These are phyloP conservation scores for Bryoerythrophyllum caledonicum DNA, from an alignment of 225 moss, liverwort and hornwort species.

Conservation along the genomic window DNA sequence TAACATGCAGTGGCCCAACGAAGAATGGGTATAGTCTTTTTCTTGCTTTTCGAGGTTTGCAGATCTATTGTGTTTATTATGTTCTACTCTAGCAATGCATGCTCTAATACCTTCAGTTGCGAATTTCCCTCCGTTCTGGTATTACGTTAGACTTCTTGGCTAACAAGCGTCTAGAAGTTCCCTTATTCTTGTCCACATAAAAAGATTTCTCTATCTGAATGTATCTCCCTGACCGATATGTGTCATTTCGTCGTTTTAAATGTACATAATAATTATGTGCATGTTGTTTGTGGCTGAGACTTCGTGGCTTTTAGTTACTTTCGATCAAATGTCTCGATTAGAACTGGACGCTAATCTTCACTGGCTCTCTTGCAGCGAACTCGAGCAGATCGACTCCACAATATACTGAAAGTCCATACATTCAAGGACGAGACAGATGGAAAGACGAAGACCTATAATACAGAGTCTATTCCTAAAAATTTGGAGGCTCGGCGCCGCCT, in stretches of 20 bases:
- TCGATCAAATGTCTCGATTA: not conserved
- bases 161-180: not conserved
- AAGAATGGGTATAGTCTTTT: conserved; percentile 40
- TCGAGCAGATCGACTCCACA: conserved; percentile 72
- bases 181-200: not conserved
- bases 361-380: conserved; percentile 56
- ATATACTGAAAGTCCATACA: conserved; percentile 72
- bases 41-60: not conserved
- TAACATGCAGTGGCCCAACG: conserved; percentile 66
- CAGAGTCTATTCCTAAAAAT: conserved; percentile 80
- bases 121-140: not conserved
- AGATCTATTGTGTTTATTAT: not conserved
- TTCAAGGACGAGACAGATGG: conserved; percentile 72
- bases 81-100: not conserved
- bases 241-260: conserved; percentile 1
- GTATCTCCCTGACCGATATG: not conserved
- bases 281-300: conserved; percentile 1
- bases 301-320: not conserved
- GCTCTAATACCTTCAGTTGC: not conserved
- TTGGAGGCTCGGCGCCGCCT: conserved; percentile 87
- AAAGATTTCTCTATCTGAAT: not conserved
- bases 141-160: not conserved
- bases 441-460: conserved; percentile 52
- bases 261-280: not conserved
- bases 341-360: conserved; percentile 15